These are phyloP conservation scores for Trichophaea hybrida DNA, from an alignment of 2,329 filamentous ascomycete species.

Conservation along the genomic window DNA sequence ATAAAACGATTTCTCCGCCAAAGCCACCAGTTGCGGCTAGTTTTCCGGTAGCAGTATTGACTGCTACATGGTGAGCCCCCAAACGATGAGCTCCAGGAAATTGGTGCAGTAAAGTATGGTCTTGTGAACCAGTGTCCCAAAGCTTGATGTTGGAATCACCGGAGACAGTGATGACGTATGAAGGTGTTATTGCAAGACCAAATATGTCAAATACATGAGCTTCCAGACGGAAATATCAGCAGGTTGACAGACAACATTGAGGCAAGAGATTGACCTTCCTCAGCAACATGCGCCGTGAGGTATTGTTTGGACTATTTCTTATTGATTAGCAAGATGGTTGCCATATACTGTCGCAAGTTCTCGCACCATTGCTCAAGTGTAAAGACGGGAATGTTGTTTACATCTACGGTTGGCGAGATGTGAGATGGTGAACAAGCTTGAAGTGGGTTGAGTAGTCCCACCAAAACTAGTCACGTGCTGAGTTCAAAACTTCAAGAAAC, in stretches of 20 bases:
- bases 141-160: constrained; percentile 71
- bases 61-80: constrained; percentile 79
- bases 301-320: constrained; percentile 82
- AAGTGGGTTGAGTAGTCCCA: not conserved
- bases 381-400: not conserved
- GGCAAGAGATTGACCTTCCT: constrained; percentile 48
- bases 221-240: constrained; percentile 30
- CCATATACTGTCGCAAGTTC: not conserved
- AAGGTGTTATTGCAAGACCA: constrained; percentile 60
- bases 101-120: constrained; percentile 65
- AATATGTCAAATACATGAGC: constrained; percentile 78
- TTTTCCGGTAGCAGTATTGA: constrained; percentile 49
- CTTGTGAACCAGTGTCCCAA: constrained; percentile 55
- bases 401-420: not conserved
- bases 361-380: not conserved
- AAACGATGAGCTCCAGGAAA: constrained; percentile 68
- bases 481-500: not conserved
- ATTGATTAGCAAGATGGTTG: constrained; percentile 1
- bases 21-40: constrained; percentile 74
- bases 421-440: not conserved
- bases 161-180: constrained; percentile 64
- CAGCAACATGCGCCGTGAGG: constrained; percentile 77
- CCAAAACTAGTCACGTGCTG: not conserved
- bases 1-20: constrained; percentile 73
- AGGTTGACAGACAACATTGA: constrained; percentile 3